Base-by-base conservation (phyloP, 192 early-diverging fungal genomes). In the Chytriomyces sp. region DNA sequence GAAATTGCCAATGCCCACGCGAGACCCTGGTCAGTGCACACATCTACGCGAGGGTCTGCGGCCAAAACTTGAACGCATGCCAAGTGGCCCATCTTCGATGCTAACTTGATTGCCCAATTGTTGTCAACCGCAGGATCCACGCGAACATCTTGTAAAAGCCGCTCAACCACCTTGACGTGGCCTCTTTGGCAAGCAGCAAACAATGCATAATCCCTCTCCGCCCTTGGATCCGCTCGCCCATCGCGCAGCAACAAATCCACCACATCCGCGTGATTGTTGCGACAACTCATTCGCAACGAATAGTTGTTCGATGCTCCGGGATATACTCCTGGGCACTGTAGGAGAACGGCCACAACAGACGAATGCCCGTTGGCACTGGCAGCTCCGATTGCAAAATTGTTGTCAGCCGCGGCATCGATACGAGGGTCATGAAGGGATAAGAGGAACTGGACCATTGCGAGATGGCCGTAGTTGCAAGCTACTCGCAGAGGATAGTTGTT, bases 141-240 rank as follows among this genome's bases (percentile, higher is more conserved):
- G 25, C 75, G 25, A 1, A 5, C 25, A 31, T 73, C 67, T 31
- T 61, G 33, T n/a, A 77, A 60, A 26, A 77, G 41, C 10, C 14
- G 52, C 58, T 34, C 34, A 10, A 77, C 75, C n/a, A 70, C 32
- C 8, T 49, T 34, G 10, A 26, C 19, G 57, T 73, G 56, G 8
- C 70, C 39, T 17, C 63, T 52, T 19, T 30, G 28, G 53, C 32
- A 53, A 38, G 75, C 75, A 26, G 30, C n/a, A 10, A 22, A 19
- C 12, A 39, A 39, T 17, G 34, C 31, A 40, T 17, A 19, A 19
- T 40, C 19, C 39, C n/a, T 19, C n/a, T n/a, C 34, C 32, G 14
- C 14, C 2, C 19, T 25, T 28, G 36, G 61, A 58, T 58, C 30
- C 31, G 38, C 61, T 37, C 34, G 22, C n/a, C 28, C 36, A 19